Evolutionary conservation across 306 rosid species (phyloP), one percentile per base, ranked within the genome.

Genomic region (Cicer judaicum): DNA sequence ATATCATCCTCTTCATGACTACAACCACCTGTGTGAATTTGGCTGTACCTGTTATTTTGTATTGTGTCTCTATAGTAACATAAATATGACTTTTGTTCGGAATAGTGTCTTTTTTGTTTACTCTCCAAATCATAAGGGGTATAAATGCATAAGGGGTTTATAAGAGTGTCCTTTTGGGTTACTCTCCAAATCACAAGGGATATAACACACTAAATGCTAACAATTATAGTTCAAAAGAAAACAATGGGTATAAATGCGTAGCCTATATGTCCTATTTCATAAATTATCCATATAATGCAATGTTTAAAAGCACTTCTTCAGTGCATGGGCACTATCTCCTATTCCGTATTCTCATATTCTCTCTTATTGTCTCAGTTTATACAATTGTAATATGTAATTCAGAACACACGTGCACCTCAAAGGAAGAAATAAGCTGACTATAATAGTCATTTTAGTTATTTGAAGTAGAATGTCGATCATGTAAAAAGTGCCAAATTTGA

Each of bases 381-480:
- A 34, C 29, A 47, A 12, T 53, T 15, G 59, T 53, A 53, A 53
- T 53, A 53, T 12, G 64, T 9, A 24, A 29, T 59, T 29, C 18
- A 1, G 40, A 29, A 59, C 11, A 60, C 43, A 60, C 44, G 12
- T 60, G 43, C 66, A 60, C 44, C 19, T 7, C 19, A 60, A 59
- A 29, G 15, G 44, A 74, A 47, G 53, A 72, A 73, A 73, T 10
- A 70, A 12, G 54, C 80, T 12, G 42, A 74, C 53, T 64, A 64
- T 57, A 46, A 64, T 64, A 43, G 34, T 3, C 15, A 43, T 41
- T 34, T 41, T 4, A 64, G 24, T 16, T 29, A 16, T 70, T 55
- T 7, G 16, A 69, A 55, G 72, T 62, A 54, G 53, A 40, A 68
- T 18, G 49, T n/a, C 24, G 14, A 55, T 70, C 34, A 6, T n/a